Base-by-base conservation (phyloP, 768 basidiomycete genomes). In the Amanita pallidorosea region DNA sequence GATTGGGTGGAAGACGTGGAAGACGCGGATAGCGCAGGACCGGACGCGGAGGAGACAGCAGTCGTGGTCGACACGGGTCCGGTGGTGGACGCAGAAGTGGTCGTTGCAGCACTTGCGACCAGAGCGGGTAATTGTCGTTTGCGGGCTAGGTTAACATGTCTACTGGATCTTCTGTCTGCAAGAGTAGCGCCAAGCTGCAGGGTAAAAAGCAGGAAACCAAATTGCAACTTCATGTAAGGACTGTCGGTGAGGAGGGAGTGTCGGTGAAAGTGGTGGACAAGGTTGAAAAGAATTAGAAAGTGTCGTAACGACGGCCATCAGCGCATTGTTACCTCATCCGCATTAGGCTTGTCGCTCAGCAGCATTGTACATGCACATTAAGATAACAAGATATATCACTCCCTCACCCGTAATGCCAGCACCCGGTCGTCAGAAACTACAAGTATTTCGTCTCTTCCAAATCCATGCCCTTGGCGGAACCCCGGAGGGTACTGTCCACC, bases 341-440 rank as follows among this genome's bases (percentile, higher is more conserved):
- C 11, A 4, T 31, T 31, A 27, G 5, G 3, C 5, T 8, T 5
- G 27, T 29, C 27, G 27, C 7, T 9, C 11, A 31, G 11, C 31
- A 31, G 31, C 31, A 11, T 31, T 27, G 29, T 15, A 41, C 18
- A 37, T 27, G 25, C 37, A 49, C 22, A 34, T 34, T 37, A 37
- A 49, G 35, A 47, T 35, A 47, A 38, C 47, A 48, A 27, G 25
- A 48, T 48, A 48, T 47, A 11, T 18, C 36, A 48, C 36, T 25
- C 18, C 36, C 38, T 48, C 55, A 83, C 69, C 44, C 82, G 79
- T 49, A 92, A 65, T 38, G 82, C 76, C 61, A 91, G 68, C 53
- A 92, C 81, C 31, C 85, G 79, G 66, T 95, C 92, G 57, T 94
- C 93, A 4, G 88, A 90, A 33, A 90, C 86, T 66, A 94, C 81